phyloP scores from a whole-genome alignment of 2,329 filamentous ascomycete genomes.

The Dothistroma pini region DNA sequence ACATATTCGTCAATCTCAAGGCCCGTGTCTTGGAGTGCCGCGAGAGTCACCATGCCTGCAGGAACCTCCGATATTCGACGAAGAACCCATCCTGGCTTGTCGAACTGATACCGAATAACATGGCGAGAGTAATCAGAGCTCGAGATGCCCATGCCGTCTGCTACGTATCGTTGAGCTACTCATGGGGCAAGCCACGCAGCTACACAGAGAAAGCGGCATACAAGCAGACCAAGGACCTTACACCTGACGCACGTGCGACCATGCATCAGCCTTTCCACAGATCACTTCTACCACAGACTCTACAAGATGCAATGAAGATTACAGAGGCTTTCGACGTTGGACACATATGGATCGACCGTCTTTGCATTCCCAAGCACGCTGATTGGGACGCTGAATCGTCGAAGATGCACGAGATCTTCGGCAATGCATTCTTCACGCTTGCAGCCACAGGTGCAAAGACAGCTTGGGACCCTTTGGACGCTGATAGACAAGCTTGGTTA shows the following conservation, averaged over 20 bases:
- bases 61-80: not conserved
- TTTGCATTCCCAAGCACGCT: slow-evolving; percentile 1
- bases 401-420: slow-evolving; percentile 13
- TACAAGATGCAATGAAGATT: slow-evolving; percentile 6
- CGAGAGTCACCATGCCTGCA: not conserved
- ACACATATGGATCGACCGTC: slow-evolving; percentile 5
- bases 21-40: not conserved
- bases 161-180: slow-evolving; percentile 9
- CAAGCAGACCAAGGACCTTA: not conserved
- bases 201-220: not conserved
- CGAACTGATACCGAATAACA: not conserved
- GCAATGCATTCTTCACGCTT: slow-evolving; percentile 9
- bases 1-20: not conserved
- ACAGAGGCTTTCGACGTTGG: not conserved
- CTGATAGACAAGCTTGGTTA: slow-evolving; percentile 5
- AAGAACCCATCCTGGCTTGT: slow-evolving; percentile 5
- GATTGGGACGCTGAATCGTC: slow-evolving; percentile 8
- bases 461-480: slow-evolving; percentile 2
- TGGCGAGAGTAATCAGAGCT: not conserved
- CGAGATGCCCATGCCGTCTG: not conserved
- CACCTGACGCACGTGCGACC: not conserved
- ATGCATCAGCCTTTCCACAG: not conserved
- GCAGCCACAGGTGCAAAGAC: slow-evolving; percentile 1
- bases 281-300: not conserved
- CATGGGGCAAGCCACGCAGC: not conserved